These are phyloP conservation scores for Starmerella apicola DNA, from an alignment of 805 yeast species.

Conservation along the genomic window DNA sequence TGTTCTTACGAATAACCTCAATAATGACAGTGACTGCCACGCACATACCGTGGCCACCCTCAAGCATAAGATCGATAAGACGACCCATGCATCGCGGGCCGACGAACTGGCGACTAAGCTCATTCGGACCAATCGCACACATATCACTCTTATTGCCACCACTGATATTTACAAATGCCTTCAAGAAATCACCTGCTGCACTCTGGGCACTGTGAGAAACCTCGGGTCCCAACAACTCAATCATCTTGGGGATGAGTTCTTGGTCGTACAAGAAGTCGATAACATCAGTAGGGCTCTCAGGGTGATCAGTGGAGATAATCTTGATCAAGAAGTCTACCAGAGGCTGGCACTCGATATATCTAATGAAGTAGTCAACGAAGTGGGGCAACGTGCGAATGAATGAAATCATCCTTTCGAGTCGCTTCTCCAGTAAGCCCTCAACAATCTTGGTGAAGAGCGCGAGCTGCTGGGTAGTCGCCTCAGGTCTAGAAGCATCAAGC, in stretches of 20 bases:
- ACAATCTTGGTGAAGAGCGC: conserved; percentile 85
- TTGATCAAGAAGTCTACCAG: conserved; percentile 84
- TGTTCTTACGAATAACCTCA: conserved; percentile 87
- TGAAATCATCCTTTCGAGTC: conserved; percentile 62
- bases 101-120: conserved; percentile 79
- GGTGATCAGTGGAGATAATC: conserved; percentile 84
- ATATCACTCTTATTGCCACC: conserved; percentile 85
- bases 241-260: conserved; percentile 55
- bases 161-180: conserved; percentile 85
- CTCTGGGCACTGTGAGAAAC: conserved; percentile 64
- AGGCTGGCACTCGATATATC: conserved; percentile 85
- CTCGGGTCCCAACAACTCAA: conserved; percentile 58
- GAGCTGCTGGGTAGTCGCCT: conserved; percentile 55
- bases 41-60: conserved; percentile 69
- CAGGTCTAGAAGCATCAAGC: conserved; percentile 36
- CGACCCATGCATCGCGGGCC: conserved; percentile 54
- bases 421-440: conserved; percentile 79
- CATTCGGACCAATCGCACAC: conserved; percentile 92
- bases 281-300: conserved; percentile 78
- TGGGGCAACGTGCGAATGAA: conserved; percentile 57
- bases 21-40: conserved; percentile 92
- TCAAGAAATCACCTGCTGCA: conserved; percentile 89
- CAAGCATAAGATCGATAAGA: conserved; percentile 64
- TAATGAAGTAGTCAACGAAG: conserved; percentile 68
- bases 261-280: conserved; percentile 65